Conservation (phyloP, 441 rosid species). For the Lagerstroemia fauriei region DNA sequence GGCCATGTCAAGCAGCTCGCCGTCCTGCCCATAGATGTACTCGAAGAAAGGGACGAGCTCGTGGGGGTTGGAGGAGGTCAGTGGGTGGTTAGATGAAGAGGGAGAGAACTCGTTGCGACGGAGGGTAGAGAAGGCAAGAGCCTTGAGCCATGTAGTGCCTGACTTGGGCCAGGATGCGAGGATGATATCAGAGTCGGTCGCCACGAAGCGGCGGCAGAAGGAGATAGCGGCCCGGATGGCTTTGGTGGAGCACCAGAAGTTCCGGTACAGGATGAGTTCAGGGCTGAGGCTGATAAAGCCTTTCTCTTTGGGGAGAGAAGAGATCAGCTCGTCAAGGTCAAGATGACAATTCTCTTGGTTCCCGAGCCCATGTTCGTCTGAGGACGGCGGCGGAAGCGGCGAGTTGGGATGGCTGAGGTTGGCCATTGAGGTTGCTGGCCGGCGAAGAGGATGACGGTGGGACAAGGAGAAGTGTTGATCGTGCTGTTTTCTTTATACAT, state of each 20-base stretch:
- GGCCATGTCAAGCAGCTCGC: not conserved
- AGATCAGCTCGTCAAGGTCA: not conserved
- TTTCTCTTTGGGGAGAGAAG: not conserved
- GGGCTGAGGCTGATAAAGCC: not conserved
- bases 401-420: no score
- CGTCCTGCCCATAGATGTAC: no score
- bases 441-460: no score
- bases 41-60: not conserved
- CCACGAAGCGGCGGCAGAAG: not conserved
- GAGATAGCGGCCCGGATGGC: not conserved
- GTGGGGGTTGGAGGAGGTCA: not conserved
- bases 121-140: not conserved
- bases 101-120: not conserved
- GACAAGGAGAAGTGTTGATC: no score
- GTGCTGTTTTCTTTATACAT: no score
- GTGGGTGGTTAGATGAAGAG: not conserved
- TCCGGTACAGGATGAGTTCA: not conserved
- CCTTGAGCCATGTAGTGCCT: conserved; percentile 13
- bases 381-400: no score
- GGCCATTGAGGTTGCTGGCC: no score
- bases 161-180: conserved; percentile 1
- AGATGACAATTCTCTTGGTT: no score
- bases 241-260: not conserved
- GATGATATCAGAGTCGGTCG: not conserved
- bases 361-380: no score